Base-by-base conservation (phyloP, 805 yeast genomes). In the Pichia thaimueangensis region DNA sequence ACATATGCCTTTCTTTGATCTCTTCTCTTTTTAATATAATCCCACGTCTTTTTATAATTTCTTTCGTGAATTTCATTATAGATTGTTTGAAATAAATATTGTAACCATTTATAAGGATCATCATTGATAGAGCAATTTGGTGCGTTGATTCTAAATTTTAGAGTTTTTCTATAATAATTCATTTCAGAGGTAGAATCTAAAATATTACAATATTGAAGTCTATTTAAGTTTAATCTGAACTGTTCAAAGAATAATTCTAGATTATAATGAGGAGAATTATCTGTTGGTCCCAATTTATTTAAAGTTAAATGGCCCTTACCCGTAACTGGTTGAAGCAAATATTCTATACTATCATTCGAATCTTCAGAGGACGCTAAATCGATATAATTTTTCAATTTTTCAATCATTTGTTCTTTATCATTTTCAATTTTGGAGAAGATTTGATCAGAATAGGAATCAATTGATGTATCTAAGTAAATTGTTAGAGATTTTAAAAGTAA, bases 31-130 rank as follows among this genome's bases (percentile, higher is more conserved):
- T 75, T 74, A 51, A 91, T 77, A 55, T 75, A 75, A 4, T 74
- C 93, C 98, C 98, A 94, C 28, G 87, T 79, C 94, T 96, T 86
- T 53, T 75, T 77, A 52, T 79, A 74, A 57, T 85, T 78, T 53
- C 73, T 77, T 45, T 86, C 93, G 53, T 85, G 95, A 30, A 93
- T 80, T 56, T 88, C 96, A 44, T 78, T 69, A 34, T 77, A 62
- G 3, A 93, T 85, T 17, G 86, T 80, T n/a, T 72, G 63, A 1
- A 86, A 91, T 6, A 93, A 83, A 59, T 86, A 93, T 47, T 67
- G 60, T 54, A 93, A 76, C 98, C 98, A 93, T 30, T 73, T 80
- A 37, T 60, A 66, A 0, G 97, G 95, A 49, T 80, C 74, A 31
- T 86, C 86, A 17, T 55, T 48, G 2, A 71, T 67, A 0, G 73